Evolutionary conservation across 2,329 filamentous ascomycete genomes (phyloP), one percentile per base, ranked within the genome.

Genomic region (Diaporthe destruens): DNA sequence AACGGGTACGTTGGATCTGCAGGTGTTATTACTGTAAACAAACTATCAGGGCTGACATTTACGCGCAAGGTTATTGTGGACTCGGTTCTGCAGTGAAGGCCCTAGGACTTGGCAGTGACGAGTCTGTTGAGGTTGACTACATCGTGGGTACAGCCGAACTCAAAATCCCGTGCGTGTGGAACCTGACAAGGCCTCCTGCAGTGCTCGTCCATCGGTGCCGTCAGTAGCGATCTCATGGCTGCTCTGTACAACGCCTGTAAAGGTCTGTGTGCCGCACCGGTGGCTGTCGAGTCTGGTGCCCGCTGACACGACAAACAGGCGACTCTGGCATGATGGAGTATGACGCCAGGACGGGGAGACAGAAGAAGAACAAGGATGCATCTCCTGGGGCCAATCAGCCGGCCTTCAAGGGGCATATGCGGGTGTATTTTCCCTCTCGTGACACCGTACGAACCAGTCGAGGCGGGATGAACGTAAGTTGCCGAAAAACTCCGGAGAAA

Each of bases 361-460:
- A 77, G 36, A 78, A 77, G 39, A 83, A 79, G 74, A 78, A 74
- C 42, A 80, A 78, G 71, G 72, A 72, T 55, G 75, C 73, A 16
- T 12, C 77, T 69, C 77, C 76, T 53, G 75, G 75, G 54, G 76
- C 75, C 66, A 76, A 76, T 34, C 66, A 74, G 44, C 75, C 74
- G 47, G 63, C 73, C 42, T 71, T 84, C 47, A 82, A 83, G 74
- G 82, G 89, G 42, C 85, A 85, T 61, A 88, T 96, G 76, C 89
- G 91, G 12, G 87, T 97, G 67, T 97, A 95, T 81, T 98, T 96
- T 77, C 95, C 95, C 3, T 94, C 92, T 1, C 81, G 88, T 14
- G 82, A 91, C 25, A 97, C 94, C 0, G 91, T 97, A 3, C 79
- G 80, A 12, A 80, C 81, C 39, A 95, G 93, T 77, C 89, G 85